Conservation (phyloP, 1,284 basidiomycete species). For the Earliella scabrosa region DNA sequence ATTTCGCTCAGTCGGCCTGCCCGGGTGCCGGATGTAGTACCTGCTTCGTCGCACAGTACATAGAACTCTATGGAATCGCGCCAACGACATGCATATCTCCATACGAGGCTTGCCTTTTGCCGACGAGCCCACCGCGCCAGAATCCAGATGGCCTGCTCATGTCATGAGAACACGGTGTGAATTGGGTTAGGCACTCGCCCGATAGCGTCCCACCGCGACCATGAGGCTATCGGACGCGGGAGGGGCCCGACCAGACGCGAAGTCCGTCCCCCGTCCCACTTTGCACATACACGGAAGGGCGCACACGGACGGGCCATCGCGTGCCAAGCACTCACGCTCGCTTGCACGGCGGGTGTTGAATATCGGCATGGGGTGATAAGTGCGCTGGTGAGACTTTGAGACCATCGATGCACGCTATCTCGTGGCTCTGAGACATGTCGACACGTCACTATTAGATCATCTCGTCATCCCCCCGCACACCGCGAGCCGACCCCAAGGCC, state of each 20-base stretch:
- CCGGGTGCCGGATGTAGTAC: conserved; percentile 2
- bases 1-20: too few species aligned
- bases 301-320: neutral
- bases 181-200: neutral
- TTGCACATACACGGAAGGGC: conserved; percentile 5
- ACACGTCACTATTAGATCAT: neutral
- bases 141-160: too few species aligned
- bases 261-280: neutral
- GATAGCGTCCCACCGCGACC: conserved; percentile 14
- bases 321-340: neutral
- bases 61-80: too few species aligned
- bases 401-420: neutral
- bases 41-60: neutral
- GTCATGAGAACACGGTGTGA: conserved; percentile 12
- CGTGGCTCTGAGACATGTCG: neutral
- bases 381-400: neutral
- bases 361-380: too few species aligned
- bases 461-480: neutral
- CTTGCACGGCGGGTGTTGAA: neutral
- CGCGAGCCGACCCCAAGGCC: neutral
- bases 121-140: neutral
- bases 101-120: conserved; percentile 6
- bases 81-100: neutral
- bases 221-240: conserved; percentile 24
- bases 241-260: neutral